Evolutionary conservation across 495 filamentous ascomycete species (phyloP).

Genomic region (Aspergillus heteromorphus): DNA sequence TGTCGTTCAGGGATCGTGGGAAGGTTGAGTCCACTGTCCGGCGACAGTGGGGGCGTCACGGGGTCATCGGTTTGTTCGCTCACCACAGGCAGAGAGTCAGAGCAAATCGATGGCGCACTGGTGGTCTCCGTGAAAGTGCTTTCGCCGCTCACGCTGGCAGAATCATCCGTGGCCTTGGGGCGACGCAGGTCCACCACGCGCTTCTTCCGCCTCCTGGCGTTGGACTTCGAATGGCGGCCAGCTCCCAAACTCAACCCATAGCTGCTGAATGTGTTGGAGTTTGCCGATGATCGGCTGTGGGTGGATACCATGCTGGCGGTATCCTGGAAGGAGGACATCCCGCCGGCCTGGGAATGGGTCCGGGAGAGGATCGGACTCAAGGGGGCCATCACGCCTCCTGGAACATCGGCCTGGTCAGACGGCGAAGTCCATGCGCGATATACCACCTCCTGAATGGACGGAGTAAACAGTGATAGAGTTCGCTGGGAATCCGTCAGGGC

Average conservation of each 20-base stretch:
- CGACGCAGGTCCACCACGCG: conserved; percentile 87
- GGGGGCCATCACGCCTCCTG: conserved; percentile 50
- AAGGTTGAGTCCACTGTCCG: conserved; percentile 29
- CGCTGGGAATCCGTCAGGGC: conserved; percentile 75
- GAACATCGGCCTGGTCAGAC: conserved; percentile 61
- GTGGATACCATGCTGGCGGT: conserved; percentile 38
- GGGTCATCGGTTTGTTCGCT: conserved; percentile 41
- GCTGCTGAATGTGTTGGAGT: conserved; percentile 32
- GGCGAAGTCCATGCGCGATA: conserved; percentile 87
- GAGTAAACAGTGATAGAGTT: conserved; percentile 83
- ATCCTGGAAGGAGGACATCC: conserved; percentile 49
- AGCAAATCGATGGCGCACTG: conserved; percentile 36
- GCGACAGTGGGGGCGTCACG: conserved; percentile 40
- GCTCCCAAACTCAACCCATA: conserved; percentile 61
- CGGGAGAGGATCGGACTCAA: conserved; percentile 49
- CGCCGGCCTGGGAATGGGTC: conserved; percentile 57
- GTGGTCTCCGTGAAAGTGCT: conserved; percentile 36
- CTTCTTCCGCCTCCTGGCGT: conserved; percentile 79
- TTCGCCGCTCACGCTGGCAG: conserved; percentile 52
- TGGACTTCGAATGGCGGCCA: conserved; percentile 57
- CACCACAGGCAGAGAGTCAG: conserved; percentile 36
- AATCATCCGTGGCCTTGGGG: conserved; percentile 50
- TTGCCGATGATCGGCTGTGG: conserved; percentile 33
- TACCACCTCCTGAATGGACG: conserved; percentile 73
- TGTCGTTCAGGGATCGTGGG: conserved; percentile 38